phyloP scores from a whole-genome alignment of 306 rosid species.

The Fragaria nilgerrensis region DNA sequence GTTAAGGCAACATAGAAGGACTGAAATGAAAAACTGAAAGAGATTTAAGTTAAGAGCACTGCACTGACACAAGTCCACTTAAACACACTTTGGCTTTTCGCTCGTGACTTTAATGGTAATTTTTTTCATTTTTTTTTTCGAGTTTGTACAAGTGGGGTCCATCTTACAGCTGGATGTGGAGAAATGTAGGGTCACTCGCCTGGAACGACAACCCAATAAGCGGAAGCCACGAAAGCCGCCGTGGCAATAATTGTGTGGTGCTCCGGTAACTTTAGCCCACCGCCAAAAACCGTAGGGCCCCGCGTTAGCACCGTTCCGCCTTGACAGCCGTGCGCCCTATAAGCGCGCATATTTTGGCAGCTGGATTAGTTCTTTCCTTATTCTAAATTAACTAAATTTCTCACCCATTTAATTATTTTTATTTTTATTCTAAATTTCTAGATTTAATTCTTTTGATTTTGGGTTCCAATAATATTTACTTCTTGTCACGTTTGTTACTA shows the following conservation, averaged over 20 bases:
- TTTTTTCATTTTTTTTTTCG: neutral
- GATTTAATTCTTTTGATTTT: neutral
- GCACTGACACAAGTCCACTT: neutral
- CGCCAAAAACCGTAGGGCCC: constrained; percentile 16
- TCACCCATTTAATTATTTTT: neutral
- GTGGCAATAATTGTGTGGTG: constrained; percentile 25
- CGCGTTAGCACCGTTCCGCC: neutral
- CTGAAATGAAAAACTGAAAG: neutral
- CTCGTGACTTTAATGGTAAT: neutral
- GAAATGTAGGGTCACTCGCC: constrained; percentile 25
- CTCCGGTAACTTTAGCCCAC: constrained; percentile 12
- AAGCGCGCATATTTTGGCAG: constrained; percentile 2
- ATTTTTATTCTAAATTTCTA: neutral
- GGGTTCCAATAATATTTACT: neutral
- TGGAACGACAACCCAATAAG: constrained; percentile 29
- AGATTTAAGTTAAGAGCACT: neutral
- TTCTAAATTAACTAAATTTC: neutral
- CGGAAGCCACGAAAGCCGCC: constrained; percentile 31
- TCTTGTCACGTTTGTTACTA: neutral
- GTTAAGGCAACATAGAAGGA: neutral
- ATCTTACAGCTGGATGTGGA: constrained; percentile 47
- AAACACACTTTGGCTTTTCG: neutral
- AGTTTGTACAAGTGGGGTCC: neutral
- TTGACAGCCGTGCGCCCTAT: neutral
- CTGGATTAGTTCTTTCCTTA: neutral